Percentiles rank a stretch among this genome's conserved stretches.
Conservation (phyloP, 2,329 filamentous ascomycete genomes). For the Teratosphaeria gauchensis region DNA sequence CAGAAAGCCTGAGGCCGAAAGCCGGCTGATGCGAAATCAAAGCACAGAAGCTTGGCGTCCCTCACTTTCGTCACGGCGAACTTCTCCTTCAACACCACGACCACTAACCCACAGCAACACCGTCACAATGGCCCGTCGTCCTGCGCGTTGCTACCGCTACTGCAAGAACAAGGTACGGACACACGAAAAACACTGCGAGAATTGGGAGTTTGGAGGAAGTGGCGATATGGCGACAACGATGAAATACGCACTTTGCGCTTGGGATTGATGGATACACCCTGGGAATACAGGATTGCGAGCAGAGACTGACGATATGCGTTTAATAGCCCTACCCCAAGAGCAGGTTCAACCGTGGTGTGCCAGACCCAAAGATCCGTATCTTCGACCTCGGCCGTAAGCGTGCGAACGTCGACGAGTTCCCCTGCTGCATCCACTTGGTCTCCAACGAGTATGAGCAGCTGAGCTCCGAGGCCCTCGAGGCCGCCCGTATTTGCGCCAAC, state of each 20-base stretch:
- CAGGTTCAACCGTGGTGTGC: conserved; percentile 95
- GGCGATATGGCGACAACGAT: not conserved
- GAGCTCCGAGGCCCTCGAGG: conserved; percentile 98
- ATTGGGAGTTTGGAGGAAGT: conserved; percentile 2
- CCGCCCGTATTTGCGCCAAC: conserved; percentile 99
- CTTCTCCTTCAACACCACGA: conserved; percentile 9
- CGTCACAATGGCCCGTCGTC: conserved; percentile 97
- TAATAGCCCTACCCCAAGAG: conserved; percentile 93
- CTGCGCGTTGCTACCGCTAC: conserved; percentile 94
- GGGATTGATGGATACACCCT: not conserved
- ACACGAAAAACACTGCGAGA: conserved; percentile 3
- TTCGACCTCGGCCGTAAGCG: conserved; percentile 67
- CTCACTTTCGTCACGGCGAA: conserved; percentile 7
- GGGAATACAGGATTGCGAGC: conserved; percentile 1
- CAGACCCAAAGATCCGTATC: conserved; percentile 68
- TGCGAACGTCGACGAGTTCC: conserved; percentile 98
- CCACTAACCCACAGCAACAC: conserved; percentile 38
- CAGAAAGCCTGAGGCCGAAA: not conserved
- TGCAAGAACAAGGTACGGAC: conserved; percentile 98
- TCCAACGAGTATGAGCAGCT: conserved; percentile 99
- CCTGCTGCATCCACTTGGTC: conserved; percentile 96
- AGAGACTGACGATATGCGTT: conserved; percentile 21
- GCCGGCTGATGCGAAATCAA: not conserved
- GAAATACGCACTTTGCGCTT: not conserved
- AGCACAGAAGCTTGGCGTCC: not conserved